Conservation (phyloP, 768 basidiomycete species). For the Sarcodon aspratus region DNA sequence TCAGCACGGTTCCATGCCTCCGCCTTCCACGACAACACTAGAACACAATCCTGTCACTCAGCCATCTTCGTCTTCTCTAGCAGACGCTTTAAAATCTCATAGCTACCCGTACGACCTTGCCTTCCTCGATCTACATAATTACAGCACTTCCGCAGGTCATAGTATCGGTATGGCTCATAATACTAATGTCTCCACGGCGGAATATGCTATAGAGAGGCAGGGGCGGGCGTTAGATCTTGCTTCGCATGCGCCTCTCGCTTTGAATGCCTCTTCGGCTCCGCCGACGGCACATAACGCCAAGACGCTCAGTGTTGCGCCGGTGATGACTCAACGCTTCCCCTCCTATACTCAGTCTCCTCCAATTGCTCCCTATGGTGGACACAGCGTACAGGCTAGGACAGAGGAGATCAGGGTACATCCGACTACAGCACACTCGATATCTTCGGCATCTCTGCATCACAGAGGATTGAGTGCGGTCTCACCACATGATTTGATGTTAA, state of each 20-base stretch:
- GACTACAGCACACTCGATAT: conserved; percentile 3
- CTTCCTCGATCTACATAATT: conserved; percentile 69
- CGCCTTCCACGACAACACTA: conserved; percentile 2
- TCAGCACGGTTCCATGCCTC: background rate
- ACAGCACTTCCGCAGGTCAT: conserved; percentile 18
- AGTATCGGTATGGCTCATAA: background rate
- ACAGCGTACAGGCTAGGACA: too few relatives aligned
- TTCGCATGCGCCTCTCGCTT: conserved; percentile 5
- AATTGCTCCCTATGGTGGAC: too few relatives aligned
- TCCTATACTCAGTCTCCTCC: too few relatives aligned
- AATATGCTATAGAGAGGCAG: conserved; percentile 20
- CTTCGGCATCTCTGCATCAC: conserved; percentile 21
- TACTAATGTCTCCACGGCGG: conserved; percentile 1
- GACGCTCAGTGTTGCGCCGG: conserved; percentile 21
- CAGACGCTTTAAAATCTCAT: conserved; percentile 11
- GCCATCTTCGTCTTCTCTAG: conserved; percentile 12
- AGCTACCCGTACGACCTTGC: conserved; percentile 38
- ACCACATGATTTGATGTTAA: conserved; percentile 38
- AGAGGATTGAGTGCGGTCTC: conserved; percentile 42
- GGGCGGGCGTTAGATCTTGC: conserved; percentile 42
- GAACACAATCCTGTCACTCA: background rate
- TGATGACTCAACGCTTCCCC: conserved; percentile 14
- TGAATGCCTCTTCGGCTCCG: conserved; percentile 9
- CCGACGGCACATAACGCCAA: conserved; percentile 7
- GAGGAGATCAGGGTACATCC: too few relatives aligned